Evolutionary conservation across 306 rosid genomes (phyloP), one percentile per base, ranked within the genome.

Genomic region (Prunus mume): DNA sequence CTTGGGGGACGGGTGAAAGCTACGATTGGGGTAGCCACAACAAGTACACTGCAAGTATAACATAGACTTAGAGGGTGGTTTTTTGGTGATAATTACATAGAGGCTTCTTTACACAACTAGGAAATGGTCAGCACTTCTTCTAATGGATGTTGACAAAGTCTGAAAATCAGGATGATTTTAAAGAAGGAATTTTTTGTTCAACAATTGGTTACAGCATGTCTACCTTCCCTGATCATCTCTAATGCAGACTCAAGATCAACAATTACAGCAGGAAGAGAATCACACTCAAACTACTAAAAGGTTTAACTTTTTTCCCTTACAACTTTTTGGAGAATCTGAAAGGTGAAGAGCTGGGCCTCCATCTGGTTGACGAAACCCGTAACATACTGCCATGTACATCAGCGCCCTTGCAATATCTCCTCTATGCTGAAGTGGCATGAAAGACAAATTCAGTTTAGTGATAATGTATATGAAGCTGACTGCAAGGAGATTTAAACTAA

Each of bases 321-420:
- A 86, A 64, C 65, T 49, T 60, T 82, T 83, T 72, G 93, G 96
- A 55, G 83, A 74, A 82, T 91, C 96, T 1, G 96, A 89, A 61
- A 89, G 93, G 65, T 24, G 89, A 75, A 90, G 90, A 73, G 80
- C 80, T 45, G 75, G 83, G 84, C 71, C 83, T 74, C 83, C 83
- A 54, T 85, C 86, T 51, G 87, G 80, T 76, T 80, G 87, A 52
- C 45, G 83, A 74, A 83, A 84, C 73, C 93, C 90, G 63, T 91
- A 91, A 66, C 87, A 81, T 67, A 91, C 87, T 73, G 90, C 93
- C 91, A 89, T 89, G 85, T 86, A 91, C 96, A 91, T 87, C 77
- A 89, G 68, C 63, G 90, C 91, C 88, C 90, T 86, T 52, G 96
- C 91, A 64, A 91, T 84, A 78, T 91, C 96, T 73, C 96, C 93